Percentiles rank a stretch among this genome's conserved stretches.
Evolutionary conservation across 2,329 filamentous ascomycete genomes (phyloP).

Genomic region (Piedraia hortae): DNA sequence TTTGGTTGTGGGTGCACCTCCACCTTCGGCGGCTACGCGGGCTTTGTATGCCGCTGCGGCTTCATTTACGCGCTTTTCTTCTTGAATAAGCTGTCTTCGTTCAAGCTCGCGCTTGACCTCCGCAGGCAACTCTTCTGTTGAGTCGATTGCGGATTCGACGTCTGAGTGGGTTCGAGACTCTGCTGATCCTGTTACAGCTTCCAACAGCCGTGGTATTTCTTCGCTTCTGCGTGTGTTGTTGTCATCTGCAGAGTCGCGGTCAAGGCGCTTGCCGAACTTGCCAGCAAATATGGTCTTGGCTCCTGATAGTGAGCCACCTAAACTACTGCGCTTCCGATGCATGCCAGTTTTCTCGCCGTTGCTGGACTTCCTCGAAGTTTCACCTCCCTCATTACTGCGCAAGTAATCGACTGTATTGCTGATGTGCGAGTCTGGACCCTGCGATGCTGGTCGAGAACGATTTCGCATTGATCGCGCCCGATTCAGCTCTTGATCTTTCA

Average conservation of each 20-base stretch:
- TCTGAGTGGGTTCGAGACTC: slow-evolving; percentile 16
- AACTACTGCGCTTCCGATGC: slow-evolving; percentile 43
- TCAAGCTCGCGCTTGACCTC: slow-evolving; percentile 81
- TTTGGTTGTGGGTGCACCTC: slow-evolving; percentile 21
- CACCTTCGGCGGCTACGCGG: slow-evolving; percentile 32
- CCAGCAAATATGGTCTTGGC: slow-evolving; percentile 55
- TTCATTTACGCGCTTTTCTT: slow-evolving; percentile 69
- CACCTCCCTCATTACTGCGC: slow-evolving; percentile 40
- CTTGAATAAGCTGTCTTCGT: slow-evolving; percentile 49
- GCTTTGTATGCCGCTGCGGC: slow-evolving; percentile 72
- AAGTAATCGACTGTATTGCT: slow-evolving; percentile 63
- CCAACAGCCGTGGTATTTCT: slow-evolving; percentile 19
- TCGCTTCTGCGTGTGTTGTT: slow-evolving; percentile 3
- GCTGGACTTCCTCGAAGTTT: slow-evolving; percentile 25
- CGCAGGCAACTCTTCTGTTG: slow-evolving; percentile 47
- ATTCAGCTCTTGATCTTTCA: slow-evolving; percentile 42
- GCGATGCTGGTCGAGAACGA: slow-evolving; percentile 9
- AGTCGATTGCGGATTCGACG: slow-evolving; percentile 33
- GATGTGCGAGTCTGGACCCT: slow-evolving; percentile 24
- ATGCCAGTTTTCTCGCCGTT: slow-evolving; percentile 24
- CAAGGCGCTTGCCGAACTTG: slow-evolving; percentile 74
- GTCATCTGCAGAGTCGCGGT: slow-evolving; percentile 15
- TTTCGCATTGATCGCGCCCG: slow-evolving; percentile 4
- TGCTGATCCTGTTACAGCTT: slow-evolving; percentile 47
- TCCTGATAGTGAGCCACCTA: slow-evolving; percentile 27